Base-by-base conservation (phyloP, 2,329 filamentous ascomycete species). In the Venturia aucupariae region DNA sequence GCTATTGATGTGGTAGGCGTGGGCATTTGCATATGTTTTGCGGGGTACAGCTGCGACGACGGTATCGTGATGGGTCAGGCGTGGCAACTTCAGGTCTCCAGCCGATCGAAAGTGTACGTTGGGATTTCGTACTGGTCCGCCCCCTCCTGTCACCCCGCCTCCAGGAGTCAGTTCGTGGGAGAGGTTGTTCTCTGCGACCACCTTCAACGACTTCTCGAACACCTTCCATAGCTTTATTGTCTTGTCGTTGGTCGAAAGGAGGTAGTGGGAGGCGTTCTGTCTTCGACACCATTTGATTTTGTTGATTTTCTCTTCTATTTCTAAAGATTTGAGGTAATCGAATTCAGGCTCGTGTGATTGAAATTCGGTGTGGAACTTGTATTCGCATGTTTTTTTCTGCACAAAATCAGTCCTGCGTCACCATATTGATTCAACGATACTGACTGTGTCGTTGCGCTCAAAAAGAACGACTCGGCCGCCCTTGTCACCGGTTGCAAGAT, bases 271-370 rank as follows among this genome's bases (percentile, higher is more conserved):
- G 67, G 93, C 90, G 82, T 99, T 99, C 79, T 97, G 93, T 78
- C 94, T 88, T 74, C 90, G 88, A 78, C 94, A 99, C 94, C 94
- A 99, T 79, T 97, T 99, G 81, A 99, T 99, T 83, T 99, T 99
- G 84, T 99, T 99, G 84, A 99, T 99, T 82, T 99, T 99, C 79
- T 99, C 94, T 83, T 99, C 94, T 74, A 99, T 99, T 79, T 99
- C 94, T 71, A 99, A 84, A 41, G 94, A 99, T 80, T 99, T 99
- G 69, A 99, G 86, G 77, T 99, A 99, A 78, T 99, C 94, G 78
- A 99, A 99, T 78, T 99, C 94, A 68, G 94, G 94, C 76, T 99
- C 94, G 80, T 99, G 94, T 71, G 94, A 99, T 81, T 99, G 94
- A 73, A 99, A 99, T 75, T 99, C 94, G 76, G 94, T 99, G 78